Conservation (phyloP, 352 stramenopile genomes). For the Lagenidium giganteum region DNA sequence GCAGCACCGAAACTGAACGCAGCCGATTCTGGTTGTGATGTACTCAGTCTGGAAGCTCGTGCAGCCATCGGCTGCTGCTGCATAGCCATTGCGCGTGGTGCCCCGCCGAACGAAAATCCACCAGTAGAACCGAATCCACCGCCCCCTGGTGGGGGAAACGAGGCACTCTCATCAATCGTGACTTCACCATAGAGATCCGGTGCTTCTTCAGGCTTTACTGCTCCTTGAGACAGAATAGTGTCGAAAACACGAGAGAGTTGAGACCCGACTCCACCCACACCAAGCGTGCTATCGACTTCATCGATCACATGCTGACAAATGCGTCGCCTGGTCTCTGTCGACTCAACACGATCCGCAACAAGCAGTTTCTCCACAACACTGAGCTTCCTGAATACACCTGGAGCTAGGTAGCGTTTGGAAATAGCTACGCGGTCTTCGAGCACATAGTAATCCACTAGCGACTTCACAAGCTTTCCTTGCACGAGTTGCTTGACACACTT, state of each 20-base stretch:
- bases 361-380: slow-evolving; percentile 13
- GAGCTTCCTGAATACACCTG: slow-evolving; percentile 6
- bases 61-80: too few species aligned
- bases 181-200: neutral
- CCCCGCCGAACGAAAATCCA: too few species aligned
- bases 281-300: neutral
- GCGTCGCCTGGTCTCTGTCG: neutral
- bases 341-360: slow-evolving; percentile 3
- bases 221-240: slow-evolving; percentile 7
- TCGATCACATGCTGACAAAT: slow-evolving; percentile 14
- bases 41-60: neutral
- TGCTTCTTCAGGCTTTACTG: slow-evolving; percentile 2
- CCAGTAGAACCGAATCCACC: too few species aligned
- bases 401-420: slow-evolving; percentile 1
- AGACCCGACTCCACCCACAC: neutral
- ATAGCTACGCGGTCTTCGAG: slow-evolving; percentile 1
- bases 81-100: too few species aligned
- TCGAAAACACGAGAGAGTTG: slow-evolving; percentile 9
- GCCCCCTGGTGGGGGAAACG: too few species aligned
- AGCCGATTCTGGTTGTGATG: neutral
- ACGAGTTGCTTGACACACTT: slow-evolving; percentile 3
- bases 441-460: slow-evolving; percentile 9
- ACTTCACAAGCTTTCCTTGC: slow-evolving; percentile 4
- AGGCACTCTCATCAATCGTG: slow-evolving; percentile 4
- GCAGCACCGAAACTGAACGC: neutral